Base-by-base conservation (phyloP, 371 early-diverging fungal genomes). In the Mortierella sp. region DNA sequence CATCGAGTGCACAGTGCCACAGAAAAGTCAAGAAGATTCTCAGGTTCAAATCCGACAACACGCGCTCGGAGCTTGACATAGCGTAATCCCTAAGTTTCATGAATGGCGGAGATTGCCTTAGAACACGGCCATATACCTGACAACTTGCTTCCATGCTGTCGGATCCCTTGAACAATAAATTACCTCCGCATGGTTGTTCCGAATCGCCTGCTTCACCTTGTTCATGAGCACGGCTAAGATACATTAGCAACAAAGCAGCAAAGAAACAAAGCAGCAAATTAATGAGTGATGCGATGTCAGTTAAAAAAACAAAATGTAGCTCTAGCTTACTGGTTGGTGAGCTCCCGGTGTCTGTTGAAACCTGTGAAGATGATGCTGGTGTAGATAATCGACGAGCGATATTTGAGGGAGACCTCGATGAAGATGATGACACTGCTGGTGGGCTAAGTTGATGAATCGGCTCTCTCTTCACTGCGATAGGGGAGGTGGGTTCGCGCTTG, bases 11-110 rank as follows among this genome's bases (percentile, higher is more conserved):
- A 82, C 24, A 9, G 21, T 19, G 74, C 46, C 1, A 28, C n/a
- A 13, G 78, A 73, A 70, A 82, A 82, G 40, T 77, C 71, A 14
- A 59, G 64, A 53, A 82, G 54, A 3, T 34, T 21, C 40, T 57
- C 31, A 0, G 82, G 82, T 3, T 70, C 48, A 48, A 71, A 82
- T 40, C 67, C 78, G 8, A 34, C 28, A 5, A 82, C 74, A 24
- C 71, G 40, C 1, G 75, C 78, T 0, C 61, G 46, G 44, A 81
- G 19, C 50, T 28, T 70, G 13, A 77, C 19, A 19, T 46, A 81
- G 26, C 37, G 71, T 2, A 53, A 16, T 37, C 61, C 64, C 81
- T 81, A 44, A 70, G 21, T 57, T 69, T 9, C 37, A 73, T 26
- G 6, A 34, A 19, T 37, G 51, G 50, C 11, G 13, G 11, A 51